phyloP scores from a whole-genome alignment of 1,284 basidiomycete species.

The Irpex sp. region DNA sequence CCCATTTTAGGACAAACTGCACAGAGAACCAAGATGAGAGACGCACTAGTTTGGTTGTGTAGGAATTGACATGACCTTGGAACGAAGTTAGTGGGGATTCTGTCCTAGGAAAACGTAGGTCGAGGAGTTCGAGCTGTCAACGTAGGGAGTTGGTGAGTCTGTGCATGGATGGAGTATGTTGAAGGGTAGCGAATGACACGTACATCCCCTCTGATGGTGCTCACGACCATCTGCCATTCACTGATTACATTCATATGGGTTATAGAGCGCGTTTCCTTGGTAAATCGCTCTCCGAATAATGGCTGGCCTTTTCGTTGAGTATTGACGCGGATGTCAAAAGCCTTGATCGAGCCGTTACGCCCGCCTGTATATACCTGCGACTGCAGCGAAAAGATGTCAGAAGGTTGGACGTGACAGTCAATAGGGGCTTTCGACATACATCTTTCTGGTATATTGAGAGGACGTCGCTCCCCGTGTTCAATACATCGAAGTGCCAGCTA shows the following conservation, averaged over 20 bases:
- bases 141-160: not conserved
- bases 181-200: constrained; percentile 17
- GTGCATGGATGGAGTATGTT: not conserved
- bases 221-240: constrained; percentile 51
- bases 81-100: constrained; percentile 44
- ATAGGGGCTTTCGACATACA: constrained; percentile 30
- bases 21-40: constrained; percentile 1
- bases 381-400: constrained; percentile 1
- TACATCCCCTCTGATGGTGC: constrained; percentile 60
- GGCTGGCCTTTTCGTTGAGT: constrained; percentile 29
- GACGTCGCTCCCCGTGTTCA: constrained; percentile 58
- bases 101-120: constrained; percentile 51
- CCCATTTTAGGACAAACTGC: not conserved
- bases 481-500: constrained; percentile 24
- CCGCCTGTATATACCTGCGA: constrained; percentile 52
- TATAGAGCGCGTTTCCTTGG: constrained; percentile 37
- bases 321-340: constrained; percentile 52
- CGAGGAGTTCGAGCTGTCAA: constrained; percentile 57
- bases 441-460: constrained; percentile 49
- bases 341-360: constrained; percentile 54
- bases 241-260: constrained; percentile 47
- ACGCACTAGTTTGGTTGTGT: constrained; percentile 45
- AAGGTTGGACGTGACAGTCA: not conserved
- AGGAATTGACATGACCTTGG: constrained; percentile 52
- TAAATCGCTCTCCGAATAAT: constrained; percentile 38